Evolutionary conservation across 192 early-diverging fungal species (phyloP).

Genomic region (Dimargaris cristalligena): DNA sequence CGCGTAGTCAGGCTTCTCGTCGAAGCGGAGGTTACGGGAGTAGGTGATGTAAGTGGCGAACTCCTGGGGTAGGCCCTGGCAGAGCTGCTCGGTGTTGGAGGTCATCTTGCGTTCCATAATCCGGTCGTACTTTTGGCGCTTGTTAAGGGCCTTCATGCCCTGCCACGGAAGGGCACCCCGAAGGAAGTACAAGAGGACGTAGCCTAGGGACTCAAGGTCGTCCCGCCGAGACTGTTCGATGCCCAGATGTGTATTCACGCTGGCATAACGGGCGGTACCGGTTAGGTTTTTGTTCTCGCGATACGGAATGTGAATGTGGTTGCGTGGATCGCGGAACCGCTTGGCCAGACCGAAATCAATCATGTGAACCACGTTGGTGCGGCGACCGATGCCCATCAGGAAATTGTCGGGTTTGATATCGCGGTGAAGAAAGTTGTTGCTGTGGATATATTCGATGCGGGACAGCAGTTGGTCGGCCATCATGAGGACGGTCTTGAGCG

Average conservation of each 20-base stretch:
- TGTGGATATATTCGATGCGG: conserved; percentile 63
- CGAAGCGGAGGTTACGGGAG: conserved; percentile 65
- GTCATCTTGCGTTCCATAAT: conserved; percentile 90
- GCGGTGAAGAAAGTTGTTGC: conserved; percentile 81
- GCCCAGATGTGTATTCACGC: conserved; percentile 75
- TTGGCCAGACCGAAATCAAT: conserved; percentile 89
- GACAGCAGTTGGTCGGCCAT: conserved; percentile 76
- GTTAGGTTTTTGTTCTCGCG: conserved; percentile 86
- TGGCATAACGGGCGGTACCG: conserved; percentile 82
- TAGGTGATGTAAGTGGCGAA: conserved; percentile 83
- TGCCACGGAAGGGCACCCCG: conserved; percentile 86
- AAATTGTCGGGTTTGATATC: conserved; percentile 90
- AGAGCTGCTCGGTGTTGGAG: conserved; percentile 64
- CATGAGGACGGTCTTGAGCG: conserved; percentile 70
- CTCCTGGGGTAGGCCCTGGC: conserved; percentile 68
- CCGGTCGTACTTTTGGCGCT: conserved; percentile 88
- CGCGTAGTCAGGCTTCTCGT: conserved; percentile 82
- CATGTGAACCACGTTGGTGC: conserved; percentile 66
- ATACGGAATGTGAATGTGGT: conserved; percentile 76
- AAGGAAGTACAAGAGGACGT: conserved; percentile 84
- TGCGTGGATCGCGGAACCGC: conserved; percentile 70
- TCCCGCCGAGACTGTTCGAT: conserved; percentile 80
- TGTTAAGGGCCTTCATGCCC: conserved; percentile 73
- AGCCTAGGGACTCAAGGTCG: conserved; percentile 77
- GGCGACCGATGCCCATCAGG: conserved; percentile 72